Evolutionary conservation across 345 rosid genomes (phyloP), one percentile per base, ranked within the genome.

Genomic region (Trapa incisa): DNA sequence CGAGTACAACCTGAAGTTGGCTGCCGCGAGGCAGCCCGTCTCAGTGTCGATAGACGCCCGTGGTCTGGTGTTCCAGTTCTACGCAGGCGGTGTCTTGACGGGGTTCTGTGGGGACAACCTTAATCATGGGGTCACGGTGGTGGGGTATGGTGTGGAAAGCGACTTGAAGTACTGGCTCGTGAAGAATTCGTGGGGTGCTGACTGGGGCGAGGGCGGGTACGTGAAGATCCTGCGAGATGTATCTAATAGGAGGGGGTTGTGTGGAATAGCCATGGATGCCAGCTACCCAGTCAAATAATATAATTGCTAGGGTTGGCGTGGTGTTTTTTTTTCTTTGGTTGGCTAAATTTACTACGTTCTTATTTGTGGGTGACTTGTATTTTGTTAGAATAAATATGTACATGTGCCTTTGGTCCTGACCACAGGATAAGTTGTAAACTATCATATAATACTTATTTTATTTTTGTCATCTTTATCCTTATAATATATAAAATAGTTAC

Each of bases 141-240:
- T 91, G 68, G 97, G 99, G 47, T 91, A 87, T 67, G 99, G 96
- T 58, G 77, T 58, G 66, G 80, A 75, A 48, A 67, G 17, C 13
- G 73, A 74, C 29, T 47, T 42, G n/a, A 82, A 84, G 78, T 87
- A 83, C 41, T 87, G 98, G 98, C 62, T 87, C 8, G 92, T 94
- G 73, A 94, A 89, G 79, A 91, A 91, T 67, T 91, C 97, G 33
- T 89, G 97, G 99, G 96, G 97, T 4, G 32, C 65, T n/a, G 71
- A 56, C 32, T 94, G 96, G 96, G 99, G 99, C 35, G 97, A 94
- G 79, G 72, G 81, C 11, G 97, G 97, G 35, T 91, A 91, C 67
- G 39, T 89, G 52, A 85, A 85, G 73, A 78, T 94, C 83, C 66
- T 64, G 66, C 86, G 92, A 37, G 85, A 60, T 62, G 13, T 68